These are phyloP conservation scores for Cicer arietinum DNA, from an alignment of 306 rosid species.

Conservation along the genomic window DNA sequence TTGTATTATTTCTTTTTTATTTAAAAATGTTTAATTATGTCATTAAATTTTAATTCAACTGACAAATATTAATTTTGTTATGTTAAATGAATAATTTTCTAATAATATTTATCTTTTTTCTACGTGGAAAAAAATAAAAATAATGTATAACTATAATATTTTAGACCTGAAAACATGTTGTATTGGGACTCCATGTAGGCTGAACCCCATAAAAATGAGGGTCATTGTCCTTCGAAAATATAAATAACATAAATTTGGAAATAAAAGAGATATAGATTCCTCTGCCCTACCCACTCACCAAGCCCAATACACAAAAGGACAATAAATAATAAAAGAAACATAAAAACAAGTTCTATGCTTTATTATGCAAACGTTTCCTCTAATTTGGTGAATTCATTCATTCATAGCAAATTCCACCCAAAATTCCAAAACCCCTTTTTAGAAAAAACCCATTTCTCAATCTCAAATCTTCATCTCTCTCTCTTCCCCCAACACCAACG, in stretches of 20 bases:
- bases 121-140: too few relatives aligned
- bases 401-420: background rate
- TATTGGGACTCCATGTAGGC: background rate
- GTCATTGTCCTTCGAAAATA: constrained; percentile 1
- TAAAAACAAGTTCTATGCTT: background rate
- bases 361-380: background rate
- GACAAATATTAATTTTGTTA: too few relatives aligned
- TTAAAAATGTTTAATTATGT: too few relatives aligned
- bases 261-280: constrained; percentile 17
- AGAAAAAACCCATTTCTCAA: constrained; percentile 19
- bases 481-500: constrained; percentile 25
- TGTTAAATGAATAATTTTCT: too few relatives aligned
- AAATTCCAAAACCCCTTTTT: constrained; percentile 39
- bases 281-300: constrained; percentile 20
- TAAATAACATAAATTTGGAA: constrained; percentile 29
- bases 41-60: too few relatives aligned
- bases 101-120: too few relatives aligned
- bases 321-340: background rate
- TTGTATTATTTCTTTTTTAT: too few relatives aligned
- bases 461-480: constrained; percentile 31
- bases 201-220: too few relatives aligned
- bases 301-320: background rate
- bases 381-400: constrained; percentile 28
- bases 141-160: too few relatives aligned
- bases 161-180: background rate